Conservation (phyloP, 176 grass and related monocot species). For the Puccinellia tenuiflora region DNA sequence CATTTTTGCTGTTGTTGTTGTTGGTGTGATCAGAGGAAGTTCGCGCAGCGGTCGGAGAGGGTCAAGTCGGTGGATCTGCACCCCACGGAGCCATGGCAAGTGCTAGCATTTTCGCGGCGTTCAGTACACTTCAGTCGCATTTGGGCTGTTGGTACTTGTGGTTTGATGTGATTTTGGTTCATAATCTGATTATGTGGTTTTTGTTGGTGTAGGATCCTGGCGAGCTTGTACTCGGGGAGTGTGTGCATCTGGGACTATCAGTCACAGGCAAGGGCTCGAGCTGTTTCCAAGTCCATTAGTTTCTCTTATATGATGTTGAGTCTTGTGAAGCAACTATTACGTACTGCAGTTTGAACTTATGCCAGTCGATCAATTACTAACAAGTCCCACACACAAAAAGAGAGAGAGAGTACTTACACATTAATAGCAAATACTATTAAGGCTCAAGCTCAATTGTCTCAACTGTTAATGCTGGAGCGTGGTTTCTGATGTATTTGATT, state of each 20-base stretch:
- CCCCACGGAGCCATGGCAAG: conserved; percentile 96
- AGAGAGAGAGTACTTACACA: neutral
- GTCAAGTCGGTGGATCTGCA: conserved; percentile 99
- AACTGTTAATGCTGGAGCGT: neutral
- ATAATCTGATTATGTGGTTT: neutral
- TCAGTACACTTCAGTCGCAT: conserved; percentile 15
- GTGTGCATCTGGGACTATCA: conserved; percentile 99
- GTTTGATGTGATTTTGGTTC: conserved; percentile 7
- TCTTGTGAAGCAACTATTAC: neutral
- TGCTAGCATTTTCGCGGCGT: neutral
- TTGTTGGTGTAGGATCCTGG: conserved; percentile 74
- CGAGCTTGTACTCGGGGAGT: conserved; percentile 88
- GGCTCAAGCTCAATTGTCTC: neutral
- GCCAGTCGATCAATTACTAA: neutral
- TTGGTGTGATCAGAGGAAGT: conserved; percentile 74
- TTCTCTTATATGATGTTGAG: neutral
- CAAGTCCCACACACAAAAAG: neutral
- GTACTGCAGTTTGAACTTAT: neutral
- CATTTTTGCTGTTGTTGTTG: neutral
- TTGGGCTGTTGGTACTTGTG: neutral
- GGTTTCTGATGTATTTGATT: neutral
- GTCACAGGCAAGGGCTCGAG: conserved; percentile 51
- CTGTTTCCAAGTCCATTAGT: neutral
- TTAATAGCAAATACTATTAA: neutral
- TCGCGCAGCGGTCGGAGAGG: conserved; percentile 87